Evolutionary conservation across 768 basidiomycete genomes (phyloP).

Genomic region (Tephrocybe rancida): DNA sequence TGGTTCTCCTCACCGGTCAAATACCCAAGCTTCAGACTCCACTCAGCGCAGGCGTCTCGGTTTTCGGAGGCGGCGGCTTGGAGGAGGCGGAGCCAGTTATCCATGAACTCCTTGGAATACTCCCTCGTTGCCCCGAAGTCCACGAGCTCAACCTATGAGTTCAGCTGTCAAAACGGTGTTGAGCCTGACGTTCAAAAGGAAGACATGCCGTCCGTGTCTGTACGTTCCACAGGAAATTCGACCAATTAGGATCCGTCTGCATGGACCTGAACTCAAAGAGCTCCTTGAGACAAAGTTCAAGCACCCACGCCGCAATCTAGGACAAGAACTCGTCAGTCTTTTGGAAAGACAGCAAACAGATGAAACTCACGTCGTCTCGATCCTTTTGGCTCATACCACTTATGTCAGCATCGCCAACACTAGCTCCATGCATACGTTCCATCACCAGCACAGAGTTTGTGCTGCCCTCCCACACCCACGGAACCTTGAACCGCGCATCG

Average conservation of each 20-base stretch:
- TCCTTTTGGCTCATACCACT: conserved; percentile 60
- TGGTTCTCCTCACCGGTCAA: conserved; percentile 87
- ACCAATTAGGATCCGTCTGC: conserved; percentile 99
- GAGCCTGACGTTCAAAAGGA: background rate
- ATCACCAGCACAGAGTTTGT: conserved; percentile 87
- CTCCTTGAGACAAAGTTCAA: conserved; percentile 88
- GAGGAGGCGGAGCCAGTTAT: conserved; percentile 86
- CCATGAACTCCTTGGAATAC: conserved; percentile 86
- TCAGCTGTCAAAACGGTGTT: background rate
- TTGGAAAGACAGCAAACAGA: background rate
- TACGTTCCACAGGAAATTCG: conserved; percentile 91
- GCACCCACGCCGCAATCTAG: conserved; percentile 82
- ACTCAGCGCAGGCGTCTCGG: conserved; percentile 62
- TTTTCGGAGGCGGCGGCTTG: conserved; percentile 75
- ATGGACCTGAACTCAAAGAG: conserved; percentile 90
- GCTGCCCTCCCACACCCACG: conserved; percentile 83
- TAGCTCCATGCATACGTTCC: conserved; percentile 80
- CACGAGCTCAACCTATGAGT: conserved; percentile 73
- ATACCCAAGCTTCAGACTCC: conserved; percentile 86
- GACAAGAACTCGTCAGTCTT: background rate
- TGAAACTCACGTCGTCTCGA: conserved; percentile 65
- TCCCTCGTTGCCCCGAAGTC: conserved; percentile 95
- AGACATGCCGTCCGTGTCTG: conserved; percentile 55
- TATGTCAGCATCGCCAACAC: conserved; percentile 69
- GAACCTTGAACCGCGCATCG: conserved; percentile 77